Evolutionary conservation across 106 monocot species (phyloP), one percentile per base, ranked within the genome.

Genomic region (Dioscorea zingiberensis): DNA sequence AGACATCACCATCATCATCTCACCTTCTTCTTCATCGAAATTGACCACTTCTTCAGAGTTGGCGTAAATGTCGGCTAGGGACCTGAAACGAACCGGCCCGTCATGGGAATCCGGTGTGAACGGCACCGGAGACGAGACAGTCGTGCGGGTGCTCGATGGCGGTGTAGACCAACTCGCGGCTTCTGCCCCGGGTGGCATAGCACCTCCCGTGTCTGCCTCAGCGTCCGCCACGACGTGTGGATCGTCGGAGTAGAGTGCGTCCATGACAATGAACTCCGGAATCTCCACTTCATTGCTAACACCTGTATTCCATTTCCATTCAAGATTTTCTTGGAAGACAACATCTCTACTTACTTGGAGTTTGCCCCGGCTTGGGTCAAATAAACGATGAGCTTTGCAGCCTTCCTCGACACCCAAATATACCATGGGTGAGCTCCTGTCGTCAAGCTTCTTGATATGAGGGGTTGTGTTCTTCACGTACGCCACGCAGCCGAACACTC

Each of bases 401-500:
- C 63, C 63, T 1, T 13, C n/a, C 26, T 73, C 58, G 54, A 58
- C 44, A 17, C 65, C 73, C 18, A 66, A 55, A 48, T 68, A 61
- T 22, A 75, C 60, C 60, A 68, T 60, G 22, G 21, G 13, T 21
- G 25, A n/a, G 18, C 66, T 66, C 0, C 49, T 58, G 23, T 67
- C 74, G 15, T 75, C 68, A 12, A 75, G 55, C 23, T 75, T 68
- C 0, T 61, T 75, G 17, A 17, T 9, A 0, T 75, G 60, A 9
- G 29, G 32, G 8, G 9, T n/a, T 2, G 25, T 15, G 13, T 47
- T 45, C 13, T 73, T 65, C 46, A 47, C 65, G 46, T 73, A 28
- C 21, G 60, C 64, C 6, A 18, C 53, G 53, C 74, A 75, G 11
- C 68, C 74, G 27, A 75, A 75, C 48, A 68, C 60, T 2, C 60